A percentile compares a stretch with the other conserved stretches of the same genome.
Conservation (phyloP, 768 basidiomycete genomes). For the Trametes punicea region DNA sequence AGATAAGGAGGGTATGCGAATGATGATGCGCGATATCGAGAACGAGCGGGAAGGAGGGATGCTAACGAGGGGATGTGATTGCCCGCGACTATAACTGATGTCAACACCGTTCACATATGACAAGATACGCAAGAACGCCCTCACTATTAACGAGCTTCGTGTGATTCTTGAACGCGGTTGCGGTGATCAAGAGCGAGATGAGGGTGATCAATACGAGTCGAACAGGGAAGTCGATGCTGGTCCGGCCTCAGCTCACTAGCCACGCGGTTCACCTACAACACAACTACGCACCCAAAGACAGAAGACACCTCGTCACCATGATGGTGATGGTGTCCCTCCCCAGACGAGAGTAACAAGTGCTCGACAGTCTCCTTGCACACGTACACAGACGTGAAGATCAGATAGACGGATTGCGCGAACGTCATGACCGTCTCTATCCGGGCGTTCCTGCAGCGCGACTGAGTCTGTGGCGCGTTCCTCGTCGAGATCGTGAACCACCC, state of each 20-base stretch:
- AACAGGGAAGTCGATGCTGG: conserved; percentile 66
- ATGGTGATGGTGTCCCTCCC: conserved; percentile 66
- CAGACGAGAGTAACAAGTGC: conserved; percentile 77
- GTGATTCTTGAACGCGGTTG: conserved; percentile 60
- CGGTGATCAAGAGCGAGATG: conserved; percentile 53
- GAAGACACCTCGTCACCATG: conserved; percentile 50
- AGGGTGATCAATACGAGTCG: conserved; percentile 53
- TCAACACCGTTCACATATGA: not conserved
- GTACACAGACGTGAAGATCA: conserved; percentile 93
- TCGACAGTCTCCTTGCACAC: conserved; percentile 97
- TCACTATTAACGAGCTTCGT: conserved; percentile 59
- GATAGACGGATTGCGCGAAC: conserved; percentile 90
- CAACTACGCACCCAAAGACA: conserved; percentile 37
- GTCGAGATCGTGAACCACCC: conserved; percentile 39
- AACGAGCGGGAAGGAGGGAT: conserved; percentile 44
- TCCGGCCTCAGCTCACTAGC: conserved; percentile 23
- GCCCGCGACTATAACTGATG: conserved; percentile 46
- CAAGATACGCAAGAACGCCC: conserved; percentile 28
- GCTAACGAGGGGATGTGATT: conserved; percentile 57
- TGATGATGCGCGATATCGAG: conserved; percentile 32
- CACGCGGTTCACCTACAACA: conserved; percentile 28
- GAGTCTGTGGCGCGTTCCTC: too few relatives aligned
- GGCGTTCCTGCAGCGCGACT: conserved; percentile 45
- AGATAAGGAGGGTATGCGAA: conserved; percentile 34
- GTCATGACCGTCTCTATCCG: conserved; percentile 67